Conservation (phyloP, 768 basidiomycete species). For the Fomitopsis pulvina region DNA sequence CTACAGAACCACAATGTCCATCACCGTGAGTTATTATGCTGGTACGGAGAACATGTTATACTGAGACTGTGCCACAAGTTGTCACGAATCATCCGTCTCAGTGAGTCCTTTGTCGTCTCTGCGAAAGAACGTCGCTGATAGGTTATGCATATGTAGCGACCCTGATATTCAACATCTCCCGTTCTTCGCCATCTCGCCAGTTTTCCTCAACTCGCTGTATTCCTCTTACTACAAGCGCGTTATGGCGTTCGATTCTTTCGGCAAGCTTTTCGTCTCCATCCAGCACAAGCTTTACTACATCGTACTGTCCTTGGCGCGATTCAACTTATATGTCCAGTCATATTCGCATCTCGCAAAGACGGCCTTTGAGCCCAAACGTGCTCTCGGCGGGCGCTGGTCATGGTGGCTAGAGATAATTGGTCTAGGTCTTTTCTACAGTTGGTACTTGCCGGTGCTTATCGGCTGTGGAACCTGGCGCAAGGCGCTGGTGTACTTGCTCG, state of each 20-base stretch:
- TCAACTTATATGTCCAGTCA: constrained; percentile 90
- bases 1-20: constrained; percentile 89
- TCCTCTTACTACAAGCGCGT: constrained; percentile 92
- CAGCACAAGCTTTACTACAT: constrained; percentile 95
- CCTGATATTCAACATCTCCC: constrained; percentile 86
- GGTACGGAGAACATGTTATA: not conserved
- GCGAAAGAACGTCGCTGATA: not conserved
- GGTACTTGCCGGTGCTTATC: constrained; percentile 70
- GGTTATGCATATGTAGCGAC: constrained; percentile 41
- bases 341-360: constrained; percentile 68
- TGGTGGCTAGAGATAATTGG: constrained; percentile 73
- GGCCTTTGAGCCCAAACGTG: constrained; percentile 55
- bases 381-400: constrained; percentile 69
- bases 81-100: constrained; percentile 98
- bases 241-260: constrained; percentile 69
- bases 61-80: constrained; percentile 38
- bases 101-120: constrained; percentile 35
- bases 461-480: constrained; percentile 68
- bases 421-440: constrained; percentile 80
- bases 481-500: constrained; percentile 66
- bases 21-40: constrained; percentile 59
- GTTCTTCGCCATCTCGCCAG: constrained; percentile 89
- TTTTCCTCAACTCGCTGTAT: constrained; percentile 81
- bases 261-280: constrained; percentile 56
- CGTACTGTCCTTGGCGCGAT: constrained; percentile 83